Base-by-base conservation (phyloP, 2,329 filamentous ascomycete species). In the Penicillium sp. region DNA sequence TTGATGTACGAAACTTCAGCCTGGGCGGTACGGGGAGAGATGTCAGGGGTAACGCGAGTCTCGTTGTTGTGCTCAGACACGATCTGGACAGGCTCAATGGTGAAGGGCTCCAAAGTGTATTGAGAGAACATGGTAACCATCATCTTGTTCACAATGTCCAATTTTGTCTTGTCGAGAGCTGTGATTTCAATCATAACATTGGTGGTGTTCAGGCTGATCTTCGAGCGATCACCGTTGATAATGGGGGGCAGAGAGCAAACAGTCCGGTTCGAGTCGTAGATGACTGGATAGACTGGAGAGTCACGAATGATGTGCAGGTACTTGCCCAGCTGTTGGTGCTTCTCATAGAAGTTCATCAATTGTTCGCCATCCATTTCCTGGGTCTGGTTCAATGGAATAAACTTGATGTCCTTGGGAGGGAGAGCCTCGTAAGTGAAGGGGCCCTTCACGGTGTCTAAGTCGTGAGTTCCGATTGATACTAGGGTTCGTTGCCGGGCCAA, bases 121-220 rank as follows among this genome's bases (percentile, higher is more conserved):
- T 87, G 83, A 42, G 90, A 95, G 81, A 99, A 99, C 93, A 99
- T 99, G 67, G 93, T 85, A 39, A 96, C 90, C 73, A 99, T 87
- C 70, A 97, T 96, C 73, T 96, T 91, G 76, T 89, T 90, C 57
- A 97, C 93, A 61, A 99, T 90, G 65, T 97, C 92, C 41, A 97
- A 83, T 79, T 99, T 99, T 27, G 95, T 99, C 70, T 89, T 87
- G 72, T 99, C 94, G 38, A 91, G 93, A 38, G 92, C 95, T 7
- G 94, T 99, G 67, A 96, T 91, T 76, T 99, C 94, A 72, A 99
- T 95, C 75, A 99, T 90, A 68, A 99, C 85, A 68, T 99, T 97
- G 70, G 84, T 93, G 55, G 92, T 97, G 71, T 95, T 79, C 41
- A 95, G 78, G 7, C 87, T 91, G 71, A 99, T 99, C 78, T 99